Base-by-base conservation (phyloP, 305 asterid species). In the Fraxinus sp. region DNA sequence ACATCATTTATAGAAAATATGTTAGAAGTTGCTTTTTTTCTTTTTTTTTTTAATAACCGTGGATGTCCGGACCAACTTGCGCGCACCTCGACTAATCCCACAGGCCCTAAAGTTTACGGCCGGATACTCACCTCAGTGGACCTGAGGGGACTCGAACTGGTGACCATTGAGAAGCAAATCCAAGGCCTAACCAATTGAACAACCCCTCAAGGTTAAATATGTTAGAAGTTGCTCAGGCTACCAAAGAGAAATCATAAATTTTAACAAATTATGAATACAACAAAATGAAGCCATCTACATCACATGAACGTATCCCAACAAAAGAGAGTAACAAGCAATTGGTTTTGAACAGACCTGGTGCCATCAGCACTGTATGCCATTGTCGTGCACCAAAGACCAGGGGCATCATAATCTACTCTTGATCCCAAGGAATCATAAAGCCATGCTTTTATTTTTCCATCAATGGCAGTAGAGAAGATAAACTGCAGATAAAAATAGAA, bases 331-430 rank as follows among this genome's bases (percentile, higher is more conserved):
- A 75, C 84, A 36, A 77, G 83, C 76, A 80, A 57, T 22, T 30
- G 16, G 78, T 59, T 84, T 49, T 55, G 66, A 77, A 79, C 74
- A 74, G 78, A 93, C 98, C 98, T 92, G 85, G 93, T 89, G 84
- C 98, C 98, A 92, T 95, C 98, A 85, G 97, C 98, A 88, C 97
- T 95, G 81, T 93, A 93, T 78, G 97, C 95, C 98, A 95, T 92
- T 78, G 98, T 91, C 8, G 98, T 93, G 90, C 98, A 95, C 97
- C 98, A 93, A 86, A 82, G 97, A 75, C 98, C 98, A 83, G 98
- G 98, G 75, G 98, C 97, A 92, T 95, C 98, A 91, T 95, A 95
- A 90, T 95, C 98, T 75, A 93, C 98, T 85, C 98, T 90, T 79
- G 98, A 92, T 64, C 98, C 98, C 95, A 93, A 82, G 55, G 97